Evolutionary conservation across 306 rosid species (phyloP), one percentile per base, ranked within the genome.

Genomic region (Rubus idaeus): DNA sequence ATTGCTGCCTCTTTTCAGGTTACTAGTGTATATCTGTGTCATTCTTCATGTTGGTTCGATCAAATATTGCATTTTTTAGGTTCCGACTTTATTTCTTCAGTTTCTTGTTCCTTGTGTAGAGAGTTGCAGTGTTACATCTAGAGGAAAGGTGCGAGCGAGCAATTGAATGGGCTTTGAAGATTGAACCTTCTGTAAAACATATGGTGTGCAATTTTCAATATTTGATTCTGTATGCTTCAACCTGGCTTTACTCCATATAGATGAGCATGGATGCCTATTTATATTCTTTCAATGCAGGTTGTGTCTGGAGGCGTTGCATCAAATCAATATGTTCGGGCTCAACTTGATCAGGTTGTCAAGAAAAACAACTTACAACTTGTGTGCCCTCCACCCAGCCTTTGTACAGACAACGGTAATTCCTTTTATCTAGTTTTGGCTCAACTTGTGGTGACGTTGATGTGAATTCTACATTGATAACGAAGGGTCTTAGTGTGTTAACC

Each of bases 1-100:
- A 90, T 92, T 78, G 98, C 98, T 76, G 95, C 98, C 68, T 89
- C 98, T 77, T 95, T 95, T 89, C 98, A 94, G 98, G 98, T 94
- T 70, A 71, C 81, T 70, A 68, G 73, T 72, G 35, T 64, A 7
- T 70, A 71, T 17, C 46, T 51, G 44, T 42, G 5, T 37, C 66
- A 3, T 60, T 72, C 74, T 63, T 71, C 77, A 39, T 51, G 50
- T 64, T 23, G 13, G 18, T 60, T 76, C 50, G 73, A 73, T 8
- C 6, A 50, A 75, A 73, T 55, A 39, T 11, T 56, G 14, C 50
- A 73, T 62, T 64, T 44, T 23, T 70, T 12, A 37, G 30, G 50
- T 63, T 4, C 41, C 35, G 13, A n/a, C 46, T 53, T 73, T 50
- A 75, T 68, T 26, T 79, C 69, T 65, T 41, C 5, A 75, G 21